These are phyloP conservation scores for Cerioporus squamosus DNA, from an alignment of 1,284 basidiomycete genomes.

Conservation along the genomic window DNA sequence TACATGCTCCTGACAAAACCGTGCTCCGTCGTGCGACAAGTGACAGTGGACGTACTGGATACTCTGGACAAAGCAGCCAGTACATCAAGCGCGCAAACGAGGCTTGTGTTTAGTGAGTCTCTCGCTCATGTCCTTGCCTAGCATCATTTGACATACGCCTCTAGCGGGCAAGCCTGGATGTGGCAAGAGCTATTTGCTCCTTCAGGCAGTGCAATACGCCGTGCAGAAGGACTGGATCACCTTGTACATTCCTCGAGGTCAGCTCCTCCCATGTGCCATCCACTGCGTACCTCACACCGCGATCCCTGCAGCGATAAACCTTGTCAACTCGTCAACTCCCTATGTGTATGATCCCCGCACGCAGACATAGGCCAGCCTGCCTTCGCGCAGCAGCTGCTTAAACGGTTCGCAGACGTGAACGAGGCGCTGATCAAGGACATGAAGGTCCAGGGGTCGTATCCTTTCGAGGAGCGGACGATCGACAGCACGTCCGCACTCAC, in stretches of 20 bases:
- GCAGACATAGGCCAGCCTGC: constrained; percentile 81
- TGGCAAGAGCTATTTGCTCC: constrained; percentile 84
- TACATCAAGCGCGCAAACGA: constrained; percentile 48
- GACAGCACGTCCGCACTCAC: constrained; percentile 54
- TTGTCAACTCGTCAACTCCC: constrained; percentile 80
- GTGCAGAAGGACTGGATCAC: constrained; percentile 80
- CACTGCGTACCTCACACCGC: neutral
- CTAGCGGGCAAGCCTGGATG: constrained; percentile 78
- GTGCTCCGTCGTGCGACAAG: constrained; percentile 66
- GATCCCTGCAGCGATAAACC: constrained; percentile 55
- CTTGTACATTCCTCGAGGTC: constrained; percentile 86
- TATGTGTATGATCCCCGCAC: constrained; percentile 80
- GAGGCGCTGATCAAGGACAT: constrained; percentile 43
- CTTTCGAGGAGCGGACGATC: constrained; percentile 52
- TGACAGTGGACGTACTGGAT: constrained; percentile 59
- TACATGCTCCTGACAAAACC: constrained; percentile 69
- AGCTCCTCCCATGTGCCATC: constrained; percentile 15
- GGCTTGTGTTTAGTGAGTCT: constrained; percentile 66
- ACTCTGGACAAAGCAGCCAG: constrained; percentile 49
- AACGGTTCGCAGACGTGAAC: constrained; percentile 64
- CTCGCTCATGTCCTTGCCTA: neutral
- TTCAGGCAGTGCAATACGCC: constrained; percentile 83
- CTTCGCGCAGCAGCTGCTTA: constrained; percentile 63
- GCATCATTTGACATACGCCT: neutral
- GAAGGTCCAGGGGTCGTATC: constrained; percentile 43